Base-by-base conservation (phyloP, 2,329 filamentous ascomycete genomes). In the Ilyonectria robusta region DNA sequence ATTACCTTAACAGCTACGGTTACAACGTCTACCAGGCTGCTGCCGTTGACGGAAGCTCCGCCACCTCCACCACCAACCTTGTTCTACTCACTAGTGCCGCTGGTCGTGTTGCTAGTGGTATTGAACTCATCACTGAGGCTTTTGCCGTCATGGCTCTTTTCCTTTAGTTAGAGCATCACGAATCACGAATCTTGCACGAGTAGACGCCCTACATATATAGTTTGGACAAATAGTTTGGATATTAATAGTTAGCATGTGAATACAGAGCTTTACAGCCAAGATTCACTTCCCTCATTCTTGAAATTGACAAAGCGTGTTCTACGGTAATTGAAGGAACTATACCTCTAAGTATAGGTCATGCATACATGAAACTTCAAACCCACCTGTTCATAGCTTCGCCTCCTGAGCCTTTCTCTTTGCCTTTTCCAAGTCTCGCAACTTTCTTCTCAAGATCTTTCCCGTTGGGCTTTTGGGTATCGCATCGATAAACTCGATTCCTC, bases 341-440 rank as follows among this genome's bases (percentile, higher is more conserved):
- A 2, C 21, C 2, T 23, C 21, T 23, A 23, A 23, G 3, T 23
- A 23, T 3, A 23, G 23, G 23, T 3, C 23, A 23, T 23, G 23
- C 23, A 23, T 23, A 3, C 23, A 23, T 23, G 2, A 2, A 23
- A 23, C 23, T 23, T 23, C 23, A 23, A 23, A 23, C 23, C 23
- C 23, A 23, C 23, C 3, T 23, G 23, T 23, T 42, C 37, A 42
- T n/a, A 42, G 37, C 77, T 88, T 88, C 77, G 91, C 87, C 67
- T 84, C 85, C 78, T 91, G 15, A n/a, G 37, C 15, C 37, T 42
- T 42, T 42, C 37, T 42, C 37, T 17, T 42, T 42, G 37, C 90
- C 83, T 85, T 92, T 81, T 96, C 93, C 75, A 88, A 87, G 76
- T 96, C 94, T 46, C 93, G 85, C 72, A 97, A 80, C 57, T 93